These are phyloP conservation scores for Brasenia schreberi DNA, from an alignment of 164 flowering plant species.

Conservation along the genomic window DNA sequence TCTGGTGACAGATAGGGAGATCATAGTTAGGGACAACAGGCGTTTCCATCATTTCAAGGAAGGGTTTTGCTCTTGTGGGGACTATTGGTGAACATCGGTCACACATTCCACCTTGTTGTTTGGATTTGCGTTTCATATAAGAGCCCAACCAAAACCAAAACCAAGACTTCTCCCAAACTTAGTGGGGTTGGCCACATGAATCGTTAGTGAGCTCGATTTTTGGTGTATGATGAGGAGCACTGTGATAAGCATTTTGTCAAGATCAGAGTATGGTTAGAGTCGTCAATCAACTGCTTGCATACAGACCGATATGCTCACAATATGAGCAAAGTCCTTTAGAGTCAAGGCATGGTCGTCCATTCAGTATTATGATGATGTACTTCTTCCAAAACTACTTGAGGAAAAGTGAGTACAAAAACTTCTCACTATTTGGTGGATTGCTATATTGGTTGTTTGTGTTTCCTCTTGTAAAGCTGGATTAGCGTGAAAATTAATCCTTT, in stretches of 20 bases:
- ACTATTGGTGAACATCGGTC: conserved; percentile 52
- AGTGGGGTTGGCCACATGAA: too few species aligned
- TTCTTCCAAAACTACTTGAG: conserved; percentile 80
- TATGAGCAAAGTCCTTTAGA: conserved; percentile 69
- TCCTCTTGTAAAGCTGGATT: too few species aligned
- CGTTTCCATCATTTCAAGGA: conserved; percentile 50
- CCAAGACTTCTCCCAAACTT: too few species aligned
- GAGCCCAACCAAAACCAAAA: too few species aligned
- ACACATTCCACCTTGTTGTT: too few species aligned
- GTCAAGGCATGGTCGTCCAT: conserved; percentile 82
- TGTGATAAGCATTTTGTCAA: conserved; percentile 55
- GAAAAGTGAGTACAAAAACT: conserved; percentile 49
- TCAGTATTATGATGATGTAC: conserved; percentile 52
- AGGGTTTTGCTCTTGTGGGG: conserved; percentile 55
- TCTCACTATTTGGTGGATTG: conserved; percentile 1
- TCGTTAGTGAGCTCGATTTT: too few species aligned
- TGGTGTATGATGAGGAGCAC: too few species aligned
- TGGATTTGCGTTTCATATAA: too few species aligned
- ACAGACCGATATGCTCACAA: conserved; percentile 65
- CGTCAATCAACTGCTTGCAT: conserved; percentile 50
- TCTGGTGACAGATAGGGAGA: conserved; percentile 36
- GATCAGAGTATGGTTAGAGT: conserved; percentile 56
- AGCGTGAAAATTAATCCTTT: too few species aligned
- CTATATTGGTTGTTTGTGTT: too few species aligned
- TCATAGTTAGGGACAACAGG: conserved; percentile 53